A percentile compares a stretch with the other conserved stretches of the same genome.
These are phyloP conservation scores for Tetracentron sinense DNA, from an alignment of 164 flowering plant species.

Conservation along the genomic window DNA sequence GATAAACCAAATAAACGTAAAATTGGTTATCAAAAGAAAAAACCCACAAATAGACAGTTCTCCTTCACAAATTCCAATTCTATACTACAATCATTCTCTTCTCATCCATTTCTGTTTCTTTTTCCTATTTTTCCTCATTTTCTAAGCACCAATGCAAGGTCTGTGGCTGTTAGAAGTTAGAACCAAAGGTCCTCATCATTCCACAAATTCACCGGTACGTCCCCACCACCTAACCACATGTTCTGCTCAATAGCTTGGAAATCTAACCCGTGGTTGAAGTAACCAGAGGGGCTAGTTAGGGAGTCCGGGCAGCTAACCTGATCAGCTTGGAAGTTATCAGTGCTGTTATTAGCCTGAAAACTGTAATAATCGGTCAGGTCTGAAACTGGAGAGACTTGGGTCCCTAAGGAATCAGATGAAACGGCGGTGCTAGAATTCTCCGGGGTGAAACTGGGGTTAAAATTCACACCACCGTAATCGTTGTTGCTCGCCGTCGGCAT, in stretches of 20 bases:
- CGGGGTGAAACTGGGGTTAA: slow-evolving; percentile 3
- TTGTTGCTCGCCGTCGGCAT: too few species aligned
- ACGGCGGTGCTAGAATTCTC: slow-evolving; percentile 5
- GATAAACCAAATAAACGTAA: too few species aligned
- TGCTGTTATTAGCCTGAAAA: background rate
- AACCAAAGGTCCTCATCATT: slow-evolving; percentile 26
- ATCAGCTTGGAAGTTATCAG: too few species aligned
- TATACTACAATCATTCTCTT: too few species aligned
- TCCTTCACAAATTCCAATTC: too few species aligned
- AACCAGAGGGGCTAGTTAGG: background rate
- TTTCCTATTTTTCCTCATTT: too few species aligned
- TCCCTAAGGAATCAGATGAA: slow-evolving; percentile 17
- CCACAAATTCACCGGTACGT: slow-evolving; percentile 17
- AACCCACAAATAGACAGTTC: too few species aligned
- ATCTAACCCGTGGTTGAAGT: background rate
- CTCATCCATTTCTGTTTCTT: too few species aligned
- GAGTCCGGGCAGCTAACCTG: background rate
- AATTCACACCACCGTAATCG: background rate
- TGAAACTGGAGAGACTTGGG: slow-evolving; percentile 21
- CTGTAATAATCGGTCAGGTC: slow-evolving; percentile 11
- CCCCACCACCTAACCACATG: slow-evolving; percentile 15
- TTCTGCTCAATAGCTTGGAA: background rate
- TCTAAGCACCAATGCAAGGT: too few species aligned
- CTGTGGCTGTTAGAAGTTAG: too few species aligned
- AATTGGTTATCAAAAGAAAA: too few species aligned